Conservation (phyloP, 2,329 filamentous ascomycete species). For the Rutstroemia sp. region DNA sequence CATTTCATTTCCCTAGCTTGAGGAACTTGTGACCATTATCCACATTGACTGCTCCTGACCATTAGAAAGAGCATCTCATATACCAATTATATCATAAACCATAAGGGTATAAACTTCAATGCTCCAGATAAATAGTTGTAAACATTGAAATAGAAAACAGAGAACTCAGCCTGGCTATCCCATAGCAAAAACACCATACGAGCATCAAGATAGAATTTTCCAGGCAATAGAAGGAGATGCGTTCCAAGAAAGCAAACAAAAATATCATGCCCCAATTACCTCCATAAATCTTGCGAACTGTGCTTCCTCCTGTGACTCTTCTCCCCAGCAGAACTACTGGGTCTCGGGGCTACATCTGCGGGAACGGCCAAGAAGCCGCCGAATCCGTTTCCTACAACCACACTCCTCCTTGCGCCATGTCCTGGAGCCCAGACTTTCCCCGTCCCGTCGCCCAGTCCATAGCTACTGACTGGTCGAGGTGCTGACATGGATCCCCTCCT, state of each 20-base stretch:
- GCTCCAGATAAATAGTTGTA: background rate
- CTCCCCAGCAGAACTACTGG: conserved; percentile 22
- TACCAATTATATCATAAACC: background rate
- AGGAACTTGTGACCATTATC: too few relatives aligned
- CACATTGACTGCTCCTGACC: background rate
- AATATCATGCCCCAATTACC: background rate
- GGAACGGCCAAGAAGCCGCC: conserved; percentile 61
- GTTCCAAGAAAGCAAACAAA: background rate
- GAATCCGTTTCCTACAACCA: conserved; percentile 61
- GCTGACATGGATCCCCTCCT: conserved; percentile 30
- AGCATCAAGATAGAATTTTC: background rate
- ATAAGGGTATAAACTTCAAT: background rate
- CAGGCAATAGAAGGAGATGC: background rate
- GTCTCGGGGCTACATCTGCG: conserved; percentile 33
- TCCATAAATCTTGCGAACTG: conserved; percentile 7
- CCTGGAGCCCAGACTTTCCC: conserved; percentile 33
- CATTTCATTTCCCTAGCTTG: too few relatives aligned
- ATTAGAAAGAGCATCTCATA: background rate
- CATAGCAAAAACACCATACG: too few relatives aligned
- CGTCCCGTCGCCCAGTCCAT: conserved; percentile 38
- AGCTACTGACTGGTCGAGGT: conserved; percentile 37
- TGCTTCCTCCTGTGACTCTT: background rate
- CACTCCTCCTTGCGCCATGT: conserved; percentile 49
- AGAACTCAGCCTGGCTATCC: background rate
- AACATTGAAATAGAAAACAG: background rate